Evolutionary conservation across 2,329 filamentous ascomycete species (phyloP).

Genomic region (Cladosporium sp.): DNA sequence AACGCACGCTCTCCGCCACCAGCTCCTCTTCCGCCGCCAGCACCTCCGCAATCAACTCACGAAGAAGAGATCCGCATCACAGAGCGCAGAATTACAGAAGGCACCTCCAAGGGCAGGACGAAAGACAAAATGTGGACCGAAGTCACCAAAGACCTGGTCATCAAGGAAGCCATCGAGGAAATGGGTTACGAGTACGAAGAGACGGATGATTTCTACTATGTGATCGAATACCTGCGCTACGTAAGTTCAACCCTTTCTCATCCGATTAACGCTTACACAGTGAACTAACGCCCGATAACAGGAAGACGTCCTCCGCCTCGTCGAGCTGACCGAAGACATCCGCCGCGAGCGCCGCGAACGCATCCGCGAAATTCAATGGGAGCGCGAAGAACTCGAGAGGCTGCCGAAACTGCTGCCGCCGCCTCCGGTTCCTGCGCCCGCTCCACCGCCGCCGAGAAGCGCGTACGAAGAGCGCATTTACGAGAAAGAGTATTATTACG

Average conservation of each 20-base stretch:
- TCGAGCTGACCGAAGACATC: constrained; percentile 78
- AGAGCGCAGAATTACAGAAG: constrained; percentile 13
- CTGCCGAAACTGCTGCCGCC: constrained; percentile 36
- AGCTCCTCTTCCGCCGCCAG: constrained; percentile 20
- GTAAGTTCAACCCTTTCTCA: constrained; percentile 51
- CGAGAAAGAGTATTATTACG: constrained; percentile 66
- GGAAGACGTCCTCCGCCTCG: constrained; percentile 83
- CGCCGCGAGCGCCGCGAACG: constrained; percentile 59
- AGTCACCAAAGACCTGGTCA: constrained; percentile 87
- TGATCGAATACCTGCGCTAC: constrained; percentile 84
- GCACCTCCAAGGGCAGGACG: constrained; percentile 17
- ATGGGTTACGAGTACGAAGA: constrained; percentile 87
- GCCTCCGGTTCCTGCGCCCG: constrained; percentile 40
- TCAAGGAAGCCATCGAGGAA: constrained; percentile 79
- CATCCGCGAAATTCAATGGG: constrained; percentile 59
- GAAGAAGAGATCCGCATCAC: constrained; percentile 39
- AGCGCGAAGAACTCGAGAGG: constrained; percentile 52
- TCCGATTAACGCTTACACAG: neutral
- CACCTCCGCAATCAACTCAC: constrained; percentile 18
- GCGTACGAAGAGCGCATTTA: constrained; percentile 62
- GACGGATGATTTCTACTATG: constrained; percentile 83
- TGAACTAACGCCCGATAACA: constrained; percentile 35
- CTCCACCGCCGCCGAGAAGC: constrained; percentile 25
- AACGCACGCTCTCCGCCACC: constrained; percentile 20
- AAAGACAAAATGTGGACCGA: constrained; percentile 78